phyloP scores from a whole-genome alignment of 768 basidiomycete genomes.

The Ramaria rubella region DNA sequence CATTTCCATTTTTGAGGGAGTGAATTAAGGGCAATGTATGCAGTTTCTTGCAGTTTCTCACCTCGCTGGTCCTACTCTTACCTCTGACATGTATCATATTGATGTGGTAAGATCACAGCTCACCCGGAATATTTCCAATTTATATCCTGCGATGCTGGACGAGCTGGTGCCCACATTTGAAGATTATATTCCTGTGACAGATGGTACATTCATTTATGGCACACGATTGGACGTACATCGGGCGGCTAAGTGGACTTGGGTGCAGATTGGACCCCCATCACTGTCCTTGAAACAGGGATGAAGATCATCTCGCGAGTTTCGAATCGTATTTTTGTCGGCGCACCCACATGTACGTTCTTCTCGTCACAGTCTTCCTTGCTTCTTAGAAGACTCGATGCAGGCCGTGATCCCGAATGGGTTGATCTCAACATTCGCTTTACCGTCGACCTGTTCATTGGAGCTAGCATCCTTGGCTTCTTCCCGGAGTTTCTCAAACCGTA shows the following conservation, averaged over 20 bases:
- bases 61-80: conserved; percentile 25
- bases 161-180: conserved; percentile 38
- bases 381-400: neutral
- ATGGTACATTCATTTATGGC: conserved; percentile 7
- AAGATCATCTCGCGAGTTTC: conserved; percentile 34
- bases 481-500: conserved; percentile 13
- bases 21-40: neutral
- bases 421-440: conserved; percentile 4
- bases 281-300: conserved; percentile 21
- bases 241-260: neutral
- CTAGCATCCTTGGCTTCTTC: neutral
- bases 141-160: conserved; percentile 37
- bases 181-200: conserved; percentile 27
- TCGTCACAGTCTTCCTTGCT: neutral
- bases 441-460: neutral
- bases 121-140: conserved; percentile 31
- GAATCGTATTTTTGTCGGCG: conserved; percentile 45
- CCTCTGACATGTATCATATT: conserved; percentile 26
- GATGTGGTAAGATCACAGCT: conserved; percentile 25
- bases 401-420: conserved; percentile 11
- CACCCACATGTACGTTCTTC: conserved; percentile 36
- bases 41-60: conserved; percentile 18
- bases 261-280: conserved; percentile 29
- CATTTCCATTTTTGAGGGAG: neutral
- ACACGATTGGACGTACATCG: neutral